Conservation (phyloP, 2,329 filamentous ascomycete genomes). For the Drechslerella coelobrocha region DNA sequence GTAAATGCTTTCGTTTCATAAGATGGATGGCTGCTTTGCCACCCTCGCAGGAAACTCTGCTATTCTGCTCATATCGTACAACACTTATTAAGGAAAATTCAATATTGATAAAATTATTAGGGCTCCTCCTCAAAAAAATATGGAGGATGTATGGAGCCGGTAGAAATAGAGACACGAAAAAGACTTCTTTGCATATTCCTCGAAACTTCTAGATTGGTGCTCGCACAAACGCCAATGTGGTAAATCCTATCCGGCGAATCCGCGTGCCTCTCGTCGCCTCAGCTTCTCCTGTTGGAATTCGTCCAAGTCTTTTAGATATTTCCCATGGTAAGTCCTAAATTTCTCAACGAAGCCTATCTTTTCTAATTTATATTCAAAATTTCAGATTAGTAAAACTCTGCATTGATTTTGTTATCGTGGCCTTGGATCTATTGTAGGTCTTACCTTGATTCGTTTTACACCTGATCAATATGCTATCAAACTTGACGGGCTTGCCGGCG, state of each 20-base stretch:
- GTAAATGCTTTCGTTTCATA: background rate
- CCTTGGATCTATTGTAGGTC: background rate
- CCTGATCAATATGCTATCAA: conserved; percentile 18
- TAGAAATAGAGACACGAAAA: too few relatives aligned
- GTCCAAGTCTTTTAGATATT: background rate
- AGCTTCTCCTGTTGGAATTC: conserved; percentile 3
- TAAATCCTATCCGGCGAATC: background rate
- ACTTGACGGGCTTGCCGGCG: conserved; percentile 7
- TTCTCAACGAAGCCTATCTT: conserved; percentile 1
- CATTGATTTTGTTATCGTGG: background rate
- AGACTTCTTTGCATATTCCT: too few relatives aligned
- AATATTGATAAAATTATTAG: background rate
- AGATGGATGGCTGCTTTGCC: conserved; percentile 4
- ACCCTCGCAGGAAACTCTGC: background rate
- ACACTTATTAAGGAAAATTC: too few relatives aligned
- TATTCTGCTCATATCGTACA: background rate
- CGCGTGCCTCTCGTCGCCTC: background rate
- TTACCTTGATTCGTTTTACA: conserved; percentile 15
- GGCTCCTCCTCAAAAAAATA: background rate
- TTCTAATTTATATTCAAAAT: background rate
- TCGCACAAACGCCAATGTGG: too few relatives aligned
- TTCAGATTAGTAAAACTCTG: background rate
- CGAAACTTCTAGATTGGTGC: background rate
- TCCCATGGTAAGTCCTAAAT: conserved; percentile 2
- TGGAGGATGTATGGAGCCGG: too few relatives aligned